These are phyloP conservation scores for Picochlorum sp. DNA, from an alignment of 139 green algal species.

Conservation along the genomic window DNA sequence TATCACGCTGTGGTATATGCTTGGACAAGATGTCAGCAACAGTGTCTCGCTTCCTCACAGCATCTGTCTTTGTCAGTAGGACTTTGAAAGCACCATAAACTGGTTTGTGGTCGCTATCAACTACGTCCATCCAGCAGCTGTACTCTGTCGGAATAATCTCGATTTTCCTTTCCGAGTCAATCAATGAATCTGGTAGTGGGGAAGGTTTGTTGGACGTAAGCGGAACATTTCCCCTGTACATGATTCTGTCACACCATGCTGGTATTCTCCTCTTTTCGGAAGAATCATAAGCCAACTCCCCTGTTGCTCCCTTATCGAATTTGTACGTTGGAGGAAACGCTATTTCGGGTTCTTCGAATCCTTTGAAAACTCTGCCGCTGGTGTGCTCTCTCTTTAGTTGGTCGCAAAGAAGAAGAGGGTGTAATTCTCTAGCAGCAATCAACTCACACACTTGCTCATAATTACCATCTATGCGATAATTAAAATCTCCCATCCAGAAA, in stretches of 20 bases:
- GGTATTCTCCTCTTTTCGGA: slow-evolving; percentile 79
- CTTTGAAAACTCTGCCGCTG: slow-evolving; percentile 46
- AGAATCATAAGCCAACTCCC: slow-evolving; percentile 59
- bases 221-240: slow-evolving; percentile 62
- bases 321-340: slow-evolving; percentile 93
- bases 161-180: slow-evolving; percentile 1
- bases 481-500: slow-evolving; percentile 89
- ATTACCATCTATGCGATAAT: slow-evolving; percentile 67
- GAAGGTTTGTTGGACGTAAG: neutral
- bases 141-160: slow-evolving; percentile 39
- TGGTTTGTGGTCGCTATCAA: slow-evolving; percentile 90
- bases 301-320: slow-evolving; percentile 51
- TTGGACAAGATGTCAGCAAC: slow-evolving; percentile 16
- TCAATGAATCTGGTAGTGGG: neutral
- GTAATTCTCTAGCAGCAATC: slow-evolving; percentile 13
- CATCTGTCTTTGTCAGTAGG: slow-evolving; percentile 30
- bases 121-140: slow-evolving; percentile 55
- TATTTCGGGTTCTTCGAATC: slow-evolving; percentile 63
- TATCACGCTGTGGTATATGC: neutral
- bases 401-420: slow-evolving; percentile 36
- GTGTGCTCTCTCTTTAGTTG: slow-evolving; percentile 49
- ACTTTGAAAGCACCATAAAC: slow-evolving; percentile 35
- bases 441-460: slow-evolving; percentile 38
- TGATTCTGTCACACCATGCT: slow-evolving; percentile 85
- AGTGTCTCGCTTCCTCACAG: slow-evolving; percentile 20